Percentiles rank a stretch among this genome's conserved stretches.
These are phyloP conservation scores for Populus pruinosa DNA, from an alignment of 345 rosid species.

Conservation along the genomic window DNA sequence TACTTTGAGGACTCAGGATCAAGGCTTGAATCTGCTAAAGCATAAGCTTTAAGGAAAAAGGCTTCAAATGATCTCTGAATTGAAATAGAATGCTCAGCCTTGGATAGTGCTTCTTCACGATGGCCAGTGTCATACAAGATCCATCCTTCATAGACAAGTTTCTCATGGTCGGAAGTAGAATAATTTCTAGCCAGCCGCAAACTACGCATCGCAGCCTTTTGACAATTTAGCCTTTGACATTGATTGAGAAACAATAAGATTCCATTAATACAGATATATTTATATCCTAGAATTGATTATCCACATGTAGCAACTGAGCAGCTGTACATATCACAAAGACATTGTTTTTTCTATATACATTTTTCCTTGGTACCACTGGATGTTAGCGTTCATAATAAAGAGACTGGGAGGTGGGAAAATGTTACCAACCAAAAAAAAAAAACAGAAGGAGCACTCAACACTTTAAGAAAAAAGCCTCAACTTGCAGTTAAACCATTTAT, in stretches of 20 bases:
- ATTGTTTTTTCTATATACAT: not conserved
- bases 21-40: conserved; percentile 66
- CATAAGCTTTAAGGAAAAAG: conserved; percentile 92
- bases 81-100: conserved; percentile 83
- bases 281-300: not conserved
- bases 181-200: conserved; percentile 82
- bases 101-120: conserved; percentile 89
- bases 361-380: not conserved
- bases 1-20: conserved; percentile 59
- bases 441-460: not conserved
- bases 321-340: not conserved
- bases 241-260: conserved; percentile 4
- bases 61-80: conserved; percentile 96
- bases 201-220: conserved; percentile 91
- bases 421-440: not conserved
- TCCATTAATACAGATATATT: not conserved
- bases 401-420: not conserved
- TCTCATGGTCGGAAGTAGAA: conserved; percentile 75
- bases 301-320: not conserved
- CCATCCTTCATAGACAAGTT: conserved; percentile 97
- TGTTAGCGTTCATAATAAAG: not conserved
- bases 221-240: conserved; percentile 73
- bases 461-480: not conserved
- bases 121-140: conserved; percentile 87
- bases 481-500: not conserved